phyloP scores from a whole-genome alignment of 2,329 filamentous ascomycete genomes.

The Stachybotrys chartarum region DNA sequence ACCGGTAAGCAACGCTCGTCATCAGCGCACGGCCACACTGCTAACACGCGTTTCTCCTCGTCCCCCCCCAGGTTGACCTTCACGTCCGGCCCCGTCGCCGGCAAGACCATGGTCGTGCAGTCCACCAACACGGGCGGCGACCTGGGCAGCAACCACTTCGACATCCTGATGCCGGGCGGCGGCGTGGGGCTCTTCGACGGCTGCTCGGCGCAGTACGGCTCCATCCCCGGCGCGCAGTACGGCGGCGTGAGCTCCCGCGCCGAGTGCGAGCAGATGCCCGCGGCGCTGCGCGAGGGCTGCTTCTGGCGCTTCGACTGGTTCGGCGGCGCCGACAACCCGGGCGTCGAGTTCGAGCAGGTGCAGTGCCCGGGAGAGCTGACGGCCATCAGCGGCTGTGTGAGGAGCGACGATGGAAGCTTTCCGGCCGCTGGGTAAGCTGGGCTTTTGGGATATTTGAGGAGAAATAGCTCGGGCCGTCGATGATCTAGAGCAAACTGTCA shows the following conservation, averaged over 20 bases:
- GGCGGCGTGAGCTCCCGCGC: slow-evolving; percentile 45
- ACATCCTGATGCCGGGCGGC: slow-evolving; percentile 48
- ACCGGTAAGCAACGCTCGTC: slow-evolving; percentile 29
- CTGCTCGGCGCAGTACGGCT: slow-evolving; percentile 40
- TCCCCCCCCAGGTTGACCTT: slow-evolving; percentile 35
- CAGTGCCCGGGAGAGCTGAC: slow-evolving; percentile 44
- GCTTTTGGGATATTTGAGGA: no score
- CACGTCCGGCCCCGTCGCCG: slow-evolving; percentile 40
- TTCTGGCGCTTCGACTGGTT: slow-evolving; percentile 62
- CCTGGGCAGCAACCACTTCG: slow-evolving; percentile 50
- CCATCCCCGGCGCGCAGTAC: slow-evolving; percentile 42
- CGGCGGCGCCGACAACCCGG: slow-evolving; percentile 48
- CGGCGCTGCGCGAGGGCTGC: slow-evolving; percentile 47
- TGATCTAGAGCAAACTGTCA: no score
- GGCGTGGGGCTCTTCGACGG: slow-evolving; percentile 48
- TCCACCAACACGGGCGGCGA: slow-evolving; percentile 57
- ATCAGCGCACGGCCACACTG: not conserved
- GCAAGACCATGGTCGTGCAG: slow-evolving; percentile 59
- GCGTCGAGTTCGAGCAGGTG: slow-evolving; percentile 47
- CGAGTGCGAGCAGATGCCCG: slow-evolving; percentile 45
- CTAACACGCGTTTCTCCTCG: slow-evolving; percentile 1
- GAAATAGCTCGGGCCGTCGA: no score
- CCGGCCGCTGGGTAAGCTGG: not conserved
- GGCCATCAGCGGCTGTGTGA: slow-evolving; percentile 26
- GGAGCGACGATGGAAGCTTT: not conserved